A percentile compares a stretch with the other conserved stretches of the same genome.
These are phyloP conservation scores for Eremochloa ophiuroides DNA, from an alignment of 176 grass and related monocot genomes.

Conservation along the genomic window DNA sequence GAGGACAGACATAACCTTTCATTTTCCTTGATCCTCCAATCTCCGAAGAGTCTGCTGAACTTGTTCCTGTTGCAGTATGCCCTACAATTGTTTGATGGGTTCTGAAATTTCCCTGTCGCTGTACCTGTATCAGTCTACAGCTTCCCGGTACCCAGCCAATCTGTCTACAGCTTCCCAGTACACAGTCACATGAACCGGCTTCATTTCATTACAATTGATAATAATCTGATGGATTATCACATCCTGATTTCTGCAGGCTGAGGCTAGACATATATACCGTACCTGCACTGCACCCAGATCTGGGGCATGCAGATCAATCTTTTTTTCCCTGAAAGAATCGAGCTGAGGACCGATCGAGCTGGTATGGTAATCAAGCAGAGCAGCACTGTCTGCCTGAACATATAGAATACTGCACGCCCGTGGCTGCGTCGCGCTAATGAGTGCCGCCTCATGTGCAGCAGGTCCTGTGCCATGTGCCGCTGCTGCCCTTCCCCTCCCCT, in stretches of 20 bases:
- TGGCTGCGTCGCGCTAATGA: neutral
- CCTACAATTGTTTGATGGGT: neutral
- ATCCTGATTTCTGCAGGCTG: neutral
- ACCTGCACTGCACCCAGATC: neutral
- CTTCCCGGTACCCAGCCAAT: neutral
- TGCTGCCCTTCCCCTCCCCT: neutral
- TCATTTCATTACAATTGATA: neutral
- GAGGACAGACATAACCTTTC: neutral
- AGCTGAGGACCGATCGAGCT: neutral
- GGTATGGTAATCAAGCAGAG: neutral
- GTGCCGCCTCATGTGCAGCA: neutral
- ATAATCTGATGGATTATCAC: neutral
- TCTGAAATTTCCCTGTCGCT: neutral
- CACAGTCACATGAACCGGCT: neutral
- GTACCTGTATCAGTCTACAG: neutral
- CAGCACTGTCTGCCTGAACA: neutral
- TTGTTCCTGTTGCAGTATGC: neutral
- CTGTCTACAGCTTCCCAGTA: neutral
- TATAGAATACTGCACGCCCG: neutral
- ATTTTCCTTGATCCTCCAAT: neutral
- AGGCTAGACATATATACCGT: neutral
- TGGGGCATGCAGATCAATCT: neutral
- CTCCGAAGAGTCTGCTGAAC: slow-evolving; percentile 22
- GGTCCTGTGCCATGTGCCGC: neutral
- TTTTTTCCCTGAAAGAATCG: neutral